Evolutionary conservation across 208 protist species (phyloP), one percentile per base, ranked within the genome.

Genomic region (Vickermania spadyakhi): DNA sequence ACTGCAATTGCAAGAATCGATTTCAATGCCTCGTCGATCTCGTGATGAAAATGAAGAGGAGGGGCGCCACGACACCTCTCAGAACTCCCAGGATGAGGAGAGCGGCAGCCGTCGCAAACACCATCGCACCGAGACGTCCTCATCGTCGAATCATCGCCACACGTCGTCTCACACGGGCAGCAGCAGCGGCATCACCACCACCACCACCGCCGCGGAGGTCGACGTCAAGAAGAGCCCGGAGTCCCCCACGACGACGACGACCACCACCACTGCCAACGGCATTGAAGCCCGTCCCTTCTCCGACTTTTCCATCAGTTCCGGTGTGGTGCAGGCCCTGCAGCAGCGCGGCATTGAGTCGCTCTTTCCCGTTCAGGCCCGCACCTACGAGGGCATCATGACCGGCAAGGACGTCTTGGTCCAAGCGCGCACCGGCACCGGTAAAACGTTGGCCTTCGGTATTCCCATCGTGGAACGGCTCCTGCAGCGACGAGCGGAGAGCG

Each of bases 401-500:
- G 90, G 91, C 27, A 73, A 68, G 49, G 92, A 98, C 65, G 74
- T 97, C 14, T 64, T 98, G 14, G 91, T 91, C 31, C 79, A 93
- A 66, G 89, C 94, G 1, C 78, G 91, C 36, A 98, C 96, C 26
- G 96, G 96, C 27, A 96, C 83, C 67, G 96, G 96, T 57, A 98
- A 97, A 70, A 97, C 96, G n/a, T 81, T 97, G 26, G 91, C 93
- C 21, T 97, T 97, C 65, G 84, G 80, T 57, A 90, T 97, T 42
- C 94, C 96, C 27, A 90, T 88, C 28, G 68, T 97, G 1, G 80
- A 96, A 75, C 76, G 76, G 23, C 75, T 97, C 3, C 51, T 66
- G 25, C 70, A 77, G 60, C 58, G 71, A 29, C 66, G 14, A 42
- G 62, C 29, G 23, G 3, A 13, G 18, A 11, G 25, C 23, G 42